Conservation (phyloP, 768 basidiomycete species). For the Phallus indusiatus region DNA sequence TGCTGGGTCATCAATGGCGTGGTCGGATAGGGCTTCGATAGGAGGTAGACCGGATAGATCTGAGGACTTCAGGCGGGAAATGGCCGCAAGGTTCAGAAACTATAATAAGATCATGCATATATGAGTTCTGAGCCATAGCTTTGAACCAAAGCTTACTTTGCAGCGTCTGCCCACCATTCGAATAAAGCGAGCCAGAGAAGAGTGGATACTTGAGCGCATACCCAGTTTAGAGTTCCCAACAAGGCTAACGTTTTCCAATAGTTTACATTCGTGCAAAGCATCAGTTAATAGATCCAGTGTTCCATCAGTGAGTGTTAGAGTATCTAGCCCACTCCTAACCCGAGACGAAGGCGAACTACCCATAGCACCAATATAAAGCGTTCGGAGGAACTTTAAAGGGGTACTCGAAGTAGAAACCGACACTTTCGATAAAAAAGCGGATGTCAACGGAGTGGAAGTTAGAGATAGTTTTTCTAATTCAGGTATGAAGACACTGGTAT, state of each 20-base stretch:
- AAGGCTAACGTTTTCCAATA: slow-evolving; percentile 46
- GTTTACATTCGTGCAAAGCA: slow-evolving; percentile 24
- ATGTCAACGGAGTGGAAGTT: slow-evolving; percentile 52
- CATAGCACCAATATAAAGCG: slow-evolving; percentile 49
- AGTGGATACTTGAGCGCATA: slow-evolving; percentile 21
- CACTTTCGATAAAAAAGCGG: slow-evolving; percentile 32
- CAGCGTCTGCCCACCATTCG: slow-evolving; percentile 46
- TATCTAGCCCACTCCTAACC: slow-evolving; percentile 7
- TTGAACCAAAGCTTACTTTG: slow-evolving; percentile 32
- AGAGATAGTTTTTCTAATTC: slow-evolving; percentile 53
- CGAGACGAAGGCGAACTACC: slow-evolving; percentile 36
- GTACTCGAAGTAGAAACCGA: slow-evolving; percentile 29
- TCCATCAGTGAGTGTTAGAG: slow-evolving; percentile 49
- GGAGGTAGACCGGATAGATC: slow-evolving; percentile 44
- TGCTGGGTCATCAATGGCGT: slow-evolving; percentile 12
- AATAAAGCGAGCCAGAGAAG: slow-evolving; percentile 38
- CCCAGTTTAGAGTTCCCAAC: slow-evolving; percentile 59
- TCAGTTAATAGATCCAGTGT: slow-evolving; percentile 35
- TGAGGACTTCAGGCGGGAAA: slow-evolving; percentile 39
- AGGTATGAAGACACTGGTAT: slow-evolving; percentile 1
- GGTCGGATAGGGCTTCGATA: not conserved
- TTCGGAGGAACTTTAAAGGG: slow-evolving; percentile 26
- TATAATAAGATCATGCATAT: slow-evolving; percentile 17
- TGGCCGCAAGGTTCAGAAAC: slow-evolving; percentile 50
- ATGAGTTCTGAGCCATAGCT: not conserved